These are phyloP conservation scores for Eutypa lata DNA, from an alignment of 2,329 filamentous ascomycete species.

Conservation along the genomic window DNA sequence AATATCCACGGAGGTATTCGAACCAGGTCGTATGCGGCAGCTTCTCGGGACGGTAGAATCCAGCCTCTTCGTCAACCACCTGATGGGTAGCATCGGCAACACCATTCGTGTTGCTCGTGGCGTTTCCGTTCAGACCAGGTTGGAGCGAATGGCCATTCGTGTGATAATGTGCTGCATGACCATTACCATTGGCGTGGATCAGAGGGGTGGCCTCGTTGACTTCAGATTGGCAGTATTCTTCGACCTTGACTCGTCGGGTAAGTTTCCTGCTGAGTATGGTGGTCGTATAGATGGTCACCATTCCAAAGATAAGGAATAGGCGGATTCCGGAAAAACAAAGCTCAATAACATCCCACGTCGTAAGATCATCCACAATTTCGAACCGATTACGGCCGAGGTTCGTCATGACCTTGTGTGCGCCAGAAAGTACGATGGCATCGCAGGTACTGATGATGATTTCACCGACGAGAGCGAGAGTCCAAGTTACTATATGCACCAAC, in stretches of 20 bases:
- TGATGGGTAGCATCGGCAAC: constrained; percentile 20
- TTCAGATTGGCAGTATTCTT: constrained; percentile 37
- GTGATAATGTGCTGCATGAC: constrained; percentile 8
- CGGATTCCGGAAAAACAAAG: constrained; percentile 66
- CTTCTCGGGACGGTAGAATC: constrained; percentile 86
- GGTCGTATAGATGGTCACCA: constrained; percentile 60
- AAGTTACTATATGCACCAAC: constrained; percentile 74
- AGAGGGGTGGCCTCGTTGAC: constrained; percentile 62
- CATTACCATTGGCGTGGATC: constrained; percentile 35
- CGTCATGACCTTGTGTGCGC: constrained; percentile 62
- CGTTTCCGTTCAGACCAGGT: constrained; percentile 25
- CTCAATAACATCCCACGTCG: constrained; percentile 61
- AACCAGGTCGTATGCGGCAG: constrained; percentile 89
- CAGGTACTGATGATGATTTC: constrained; percentile 71
- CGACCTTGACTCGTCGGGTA: constrained; percentile 36
- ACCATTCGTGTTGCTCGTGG: constrained; percentile 46
- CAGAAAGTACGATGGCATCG: constrained; percentile 66
- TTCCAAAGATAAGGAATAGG: constrained; percentile 60
- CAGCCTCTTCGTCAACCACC: constrained; percentile 60
- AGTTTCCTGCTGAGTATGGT: constrained; percentile 42
- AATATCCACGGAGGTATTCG: constrained; percentile 91
- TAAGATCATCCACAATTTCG: constrained; percentile 30
- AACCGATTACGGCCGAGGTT: constrained; percentile 39
- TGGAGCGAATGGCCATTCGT: constrained; percentile 14
- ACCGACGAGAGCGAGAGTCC: constrained; percentile 68